A percentile compares a stretch with the other conserved stretches of the same genome.
These are phyloP conservation scores for Trichoderma reesei DNA, from an alignment of 495 filamentous ascomycete genomes.

Conservation along the genomic window DNA sequence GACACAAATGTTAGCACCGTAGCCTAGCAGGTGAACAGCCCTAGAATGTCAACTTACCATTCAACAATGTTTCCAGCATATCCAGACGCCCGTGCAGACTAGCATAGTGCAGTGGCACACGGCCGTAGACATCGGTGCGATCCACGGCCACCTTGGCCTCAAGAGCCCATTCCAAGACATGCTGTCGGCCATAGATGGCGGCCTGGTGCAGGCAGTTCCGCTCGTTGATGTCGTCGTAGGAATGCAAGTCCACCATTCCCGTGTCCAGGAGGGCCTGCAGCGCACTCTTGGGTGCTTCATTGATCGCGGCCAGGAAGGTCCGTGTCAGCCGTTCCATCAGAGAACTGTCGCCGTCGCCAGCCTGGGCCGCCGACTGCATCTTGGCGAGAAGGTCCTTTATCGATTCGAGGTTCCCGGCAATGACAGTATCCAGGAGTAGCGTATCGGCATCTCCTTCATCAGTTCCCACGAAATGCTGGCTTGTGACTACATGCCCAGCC, in stretches of 20 bases:
- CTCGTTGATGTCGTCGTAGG: slow-evolving; percentile 94
- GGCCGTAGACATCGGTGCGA: slow-evolving; percentile 81
- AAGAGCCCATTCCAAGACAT: slow-evolving; percentile 67
- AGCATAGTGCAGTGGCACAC: slow-evolving; percentile 90
- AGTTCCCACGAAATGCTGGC: slow-evolving; percentile 51
- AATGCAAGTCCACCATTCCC: slow-evolving; percentile 71
- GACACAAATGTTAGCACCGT: slow-evolving; percentile 10
- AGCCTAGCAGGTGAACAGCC: neutral
- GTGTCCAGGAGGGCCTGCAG: slow-evolving; percentile 69
- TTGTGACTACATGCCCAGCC: slow-evolving; percentile 53
- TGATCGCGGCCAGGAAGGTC: slow-evolving; percentile 79
- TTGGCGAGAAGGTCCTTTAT: slow-evolving; percentile 41
- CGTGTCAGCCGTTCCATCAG: slow-evolving; percentile 67
- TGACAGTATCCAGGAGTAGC: slow-evolving; percentile 78
- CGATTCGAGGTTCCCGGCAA: slow-evolving; percentile 56
- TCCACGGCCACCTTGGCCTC: slow-evolving; percentile 61
- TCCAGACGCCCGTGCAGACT: slow-evolving; percentile 86
- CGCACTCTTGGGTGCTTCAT: slow-evolving; percentile 70
- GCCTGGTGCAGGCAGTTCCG: slow-evolving; percentile 93
- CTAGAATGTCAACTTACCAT: slow-evolving; percentile 27
- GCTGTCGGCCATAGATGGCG: slow-evolving; percentile 72
- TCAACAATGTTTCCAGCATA: slow-evolving; percentile 66
- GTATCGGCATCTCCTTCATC: slow-evolving; percentile 83
- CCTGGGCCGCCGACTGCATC: slow-evolving; percentile 34
- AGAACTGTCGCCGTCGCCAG: slow-evolving; percentile 30